Base-by-base conservation (phyloP, 176 grass and related monocot species). In the Tillandsia fasciculata region DNA sequence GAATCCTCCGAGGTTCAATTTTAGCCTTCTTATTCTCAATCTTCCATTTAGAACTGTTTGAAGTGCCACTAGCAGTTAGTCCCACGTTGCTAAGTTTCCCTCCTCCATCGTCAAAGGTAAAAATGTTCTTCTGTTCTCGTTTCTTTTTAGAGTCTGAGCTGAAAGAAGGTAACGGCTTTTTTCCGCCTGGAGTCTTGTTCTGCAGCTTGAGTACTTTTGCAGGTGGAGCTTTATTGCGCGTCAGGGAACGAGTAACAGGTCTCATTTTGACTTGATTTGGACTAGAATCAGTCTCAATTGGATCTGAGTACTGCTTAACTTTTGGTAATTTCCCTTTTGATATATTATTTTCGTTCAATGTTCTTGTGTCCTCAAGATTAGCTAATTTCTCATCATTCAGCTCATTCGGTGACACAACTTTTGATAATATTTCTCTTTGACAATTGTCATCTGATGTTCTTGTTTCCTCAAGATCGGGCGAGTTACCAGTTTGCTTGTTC, bases 221-320 rank as follows among this genome's bases (percentile, higher is more conserved):
- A 26, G 63, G 23, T 49, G 86, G 53, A 78, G 50, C 77, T 84
- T 80, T 83, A 71, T 82, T 87, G 49, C 49, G 58, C 23, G 76
- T 74, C 29, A 70, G 64, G 42, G 84, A 85, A 51, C 72, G 77
- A 71, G 87, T 93, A 77, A 86, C 64, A 83, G 74, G 94, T 78
- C 72, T 87, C 67, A 14, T 66, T 53, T 86, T 80, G 64, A 80
- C 82, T 82, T 79, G 77, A 68, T 90, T 89, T 66, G 71, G 86
- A 76, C 87, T 82, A 49, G 82, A 93, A 82, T 87, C 82, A 70
- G 84, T 83, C 84, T 93, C 94, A 70, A 99, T 92, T 66, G 84
- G 78, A 83, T 93, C 89, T 67, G 82, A 85, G 61, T 71, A 90
- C 11, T 67, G 80, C 71, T 87, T 90, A 78, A 49, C 68, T 78